Percentiles rank a stretch among this genome's conserved stretches.
Conservation (phyloP, 176 grass and related monocot species). For the Eragrostis nindensis region DNA sequence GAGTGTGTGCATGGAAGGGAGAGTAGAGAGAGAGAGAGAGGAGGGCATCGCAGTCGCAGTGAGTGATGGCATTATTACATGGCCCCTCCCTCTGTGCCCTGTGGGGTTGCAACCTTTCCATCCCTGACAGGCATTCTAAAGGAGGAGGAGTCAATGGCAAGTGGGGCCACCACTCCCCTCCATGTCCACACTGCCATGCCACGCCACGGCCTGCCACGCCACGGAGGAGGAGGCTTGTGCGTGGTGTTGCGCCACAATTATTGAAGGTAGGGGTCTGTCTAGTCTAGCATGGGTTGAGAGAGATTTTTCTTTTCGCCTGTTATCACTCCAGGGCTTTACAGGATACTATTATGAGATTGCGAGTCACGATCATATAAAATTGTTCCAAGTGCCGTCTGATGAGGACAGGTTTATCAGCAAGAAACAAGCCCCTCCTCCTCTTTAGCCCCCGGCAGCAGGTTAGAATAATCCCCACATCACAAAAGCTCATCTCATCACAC, state of each 20-base stretch:
- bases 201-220: no score
- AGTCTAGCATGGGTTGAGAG: neutral
- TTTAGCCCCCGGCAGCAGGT: neutral
- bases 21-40: neutral
- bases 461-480: conserved; percentile 44
- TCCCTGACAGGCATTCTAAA: conserved; percentile 52
- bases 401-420: conserved; percentile 17
- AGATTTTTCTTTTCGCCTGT: neutral
- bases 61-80: neutral
- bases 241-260: conserved; percentile 50
- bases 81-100: neutral
- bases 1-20: conserved; percentile 11
- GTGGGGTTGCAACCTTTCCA: conserved; percentile 50
- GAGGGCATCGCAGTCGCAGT: no score
- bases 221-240: neutral
- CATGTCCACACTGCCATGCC: conserved; percentile 40
- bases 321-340: neutral
- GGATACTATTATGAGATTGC: neutral
- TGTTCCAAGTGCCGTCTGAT: conserved; percentile 11
- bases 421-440: no score
- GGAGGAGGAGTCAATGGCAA: conserved; percentile 33
- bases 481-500: neutral
- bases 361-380: neutral
- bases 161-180: neutral
- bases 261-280: conserved; percentile 35